phyloP scores from a whole-genome alignment of 169 alveolate genomes.

The Cryptosporidium meleagridis region DNA sequence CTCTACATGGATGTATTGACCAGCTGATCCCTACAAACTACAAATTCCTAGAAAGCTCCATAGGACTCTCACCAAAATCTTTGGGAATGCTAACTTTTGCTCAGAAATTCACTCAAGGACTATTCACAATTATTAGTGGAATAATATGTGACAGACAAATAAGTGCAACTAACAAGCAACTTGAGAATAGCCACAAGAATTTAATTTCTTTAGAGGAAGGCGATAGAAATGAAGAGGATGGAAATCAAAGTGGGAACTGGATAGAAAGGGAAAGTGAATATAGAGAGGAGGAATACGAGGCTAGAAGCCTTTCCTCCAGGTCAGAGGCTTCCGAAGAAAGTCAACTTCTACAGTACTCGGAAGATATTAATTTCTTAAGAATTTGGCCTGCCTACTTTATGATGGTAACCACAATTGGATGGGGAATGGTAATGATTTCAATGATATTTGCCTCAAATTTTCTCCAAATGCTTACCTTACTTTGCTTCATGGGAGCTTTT shows the following conservation, averaged over 20 bases:
- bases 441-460: slow-evolving; percentile 53
- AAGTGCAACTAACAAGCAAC: not conserved
- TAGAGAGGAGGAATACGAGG: not conserved
- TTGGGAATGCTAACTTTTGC: slow-evolving; percentile 61
- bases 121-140: slow-evolving; percentile 54
- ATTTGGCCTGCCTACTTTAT: slow-evolving; percentile 70
- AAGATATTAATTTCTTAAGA: not conserved
- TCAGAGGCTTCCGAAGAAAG: not conserved
- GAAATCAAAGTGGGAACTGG: not conserved
- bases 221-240: not conserved
- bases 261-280: not conserved
- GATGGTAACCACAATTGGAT: slow-evolving; percentile 68
- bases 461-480: slow-evolving; percentile 27
- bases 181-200: not conserved
- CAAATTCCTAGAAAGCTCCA: slow-evolving; percentile 32
- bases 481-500: slow-evolving; percentile 39
- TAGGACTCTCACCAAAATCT: slow-evolving; percentile 63
- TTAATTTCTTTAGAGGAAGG: not conserved
- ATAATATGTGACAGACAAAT: slow-evolving; percentile 46
- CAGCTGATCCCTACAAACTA: slow-evolving; percentile 65
- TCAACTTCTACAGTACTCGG: not conserved
- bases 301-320: not conserved
- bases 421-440: slow-evolving; percentile 57
- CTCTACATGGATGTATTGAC: slow-evolving; percentile 67
- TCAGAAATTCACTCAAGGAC: slow-evolving; percentile 60